Evolutionary conservation across 106 monocot species (phyloP).

Genomic region (Apostasia shenzhenica): DNA sequence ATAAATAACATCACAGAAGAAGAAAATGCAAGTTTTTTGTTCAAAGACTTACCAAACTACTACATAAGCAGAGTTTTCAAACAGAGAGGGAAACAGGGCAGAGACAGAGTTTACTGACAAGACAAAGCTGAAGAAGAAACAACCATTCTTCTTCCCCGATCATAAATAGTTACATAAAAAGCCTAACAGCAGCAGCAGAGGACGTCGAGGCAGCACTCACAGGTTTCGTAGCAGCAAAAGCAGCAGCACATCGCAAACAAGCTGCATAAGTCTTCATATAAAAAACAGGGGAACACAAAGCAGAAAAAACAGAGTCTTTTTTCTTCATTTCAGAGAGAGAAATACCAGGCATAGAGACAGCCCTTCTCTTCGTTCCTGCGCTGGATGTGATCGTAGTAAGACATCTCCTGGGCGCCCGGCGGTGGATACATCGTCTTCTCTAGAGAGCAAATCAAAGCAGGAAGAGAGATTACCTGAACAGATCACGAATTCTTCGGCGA

Average conservation of each 20-base stretch:
- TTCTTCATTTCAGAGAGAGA: too few relatives aligned
- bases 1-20: too few relatives aligned
- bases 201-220: conserved; percentile 62
- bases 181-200: conserved; percentile 39
- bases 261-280: conserved; percentile 5
- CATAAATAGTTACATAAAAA: too few relatives aligned
- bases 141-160: too few relatives aligned
- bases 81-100: too few relatives aligned
- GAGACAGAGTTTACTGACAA: too few relatives aligned
- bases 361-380: conserved; percentile 42
- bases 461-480: not conserved
- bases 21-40: too few relatives aligned
- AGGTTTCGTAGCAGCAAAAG: conserved; percentile 61
- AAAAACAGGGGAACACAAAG: not conserved
- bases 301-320: not conserved
- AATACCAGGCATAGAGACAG: conserved; percentile 47
- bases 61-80: too few relatives aligned
- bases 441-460: not conserved
- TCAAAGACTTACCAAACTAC: too few relatives aligned
- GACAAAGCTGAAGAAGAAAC: too few relatives aligned
- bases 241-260: conserved; percentile 30
- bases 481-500: too few relatives aligned
- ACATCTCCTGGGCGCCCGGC: conserved; percentile 34
- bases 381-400: conserved; percentile 38
- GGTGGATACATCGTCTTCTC: conserved; percentile 33